Conservation (phyloP, 108 stramenopile species). For the Conticribra guillardii region DNA sequence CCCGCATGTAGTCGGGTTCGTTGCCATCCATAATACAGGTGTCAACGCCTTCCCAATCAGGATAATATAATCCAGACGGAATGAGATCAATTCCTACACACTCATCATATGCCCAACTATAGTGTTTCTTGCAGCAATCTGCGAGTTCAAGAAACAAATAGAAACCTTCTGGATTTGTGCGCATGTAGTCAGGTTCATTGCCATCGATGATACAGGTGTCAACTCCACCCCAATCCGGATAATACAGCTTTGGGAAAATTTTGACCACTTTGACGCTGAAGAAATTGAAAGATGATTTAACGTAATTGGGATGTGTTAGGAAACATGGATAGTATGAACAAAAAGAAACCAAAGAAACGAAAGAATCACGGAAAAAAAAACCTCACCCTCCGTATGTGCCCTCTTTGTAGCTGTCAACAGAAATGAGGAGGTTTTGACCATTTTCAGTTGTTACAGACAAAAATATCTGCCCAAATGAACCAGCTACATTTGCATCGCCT, state of each 20-base stretch:
- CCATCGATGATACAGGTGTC: conserved; percentile 1
- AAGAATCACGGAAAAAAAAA: too few species aligned
- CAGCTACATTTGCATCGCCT: too few species aligned
- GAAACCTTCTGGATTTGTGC: neutral
- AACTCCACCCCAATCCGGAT: neutral
- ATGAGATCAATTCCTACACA: neutral
- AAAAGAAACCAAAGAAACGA: too few species aligned
- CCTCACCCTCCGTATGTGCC: too few species aligned
- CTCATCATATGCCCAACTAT: neutral
- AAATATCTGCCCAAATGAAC: too few species aligned
- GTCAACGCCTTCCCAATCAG: neutral
- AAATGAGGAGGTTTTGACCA: too few species aligned
- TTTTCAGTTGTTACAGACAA: too few species aligned
- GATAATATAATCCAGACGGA: neutral
- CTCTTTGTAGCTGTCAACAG: too few species aligned
- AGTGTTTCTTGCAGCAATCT: neutral
- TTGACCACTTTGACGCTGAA: too few species aligned
- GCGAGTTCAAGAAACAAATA: neutral
- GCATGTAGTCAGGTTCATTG: conserved; percentile 4
- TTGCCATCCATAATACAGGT: conserved; percentile 5
- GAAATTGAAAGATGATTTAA: too few species aligned
- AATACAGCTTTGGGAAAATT: neutral
- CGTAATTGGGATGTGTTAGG: too few species aligned
- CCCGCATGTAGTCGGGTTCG: neutral
- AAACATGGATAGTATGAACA: too few species aligned